phyloP scores from a whole-genome alignment of 352 stramenopile genomes.

The Phytophthora vignae region DNA sequence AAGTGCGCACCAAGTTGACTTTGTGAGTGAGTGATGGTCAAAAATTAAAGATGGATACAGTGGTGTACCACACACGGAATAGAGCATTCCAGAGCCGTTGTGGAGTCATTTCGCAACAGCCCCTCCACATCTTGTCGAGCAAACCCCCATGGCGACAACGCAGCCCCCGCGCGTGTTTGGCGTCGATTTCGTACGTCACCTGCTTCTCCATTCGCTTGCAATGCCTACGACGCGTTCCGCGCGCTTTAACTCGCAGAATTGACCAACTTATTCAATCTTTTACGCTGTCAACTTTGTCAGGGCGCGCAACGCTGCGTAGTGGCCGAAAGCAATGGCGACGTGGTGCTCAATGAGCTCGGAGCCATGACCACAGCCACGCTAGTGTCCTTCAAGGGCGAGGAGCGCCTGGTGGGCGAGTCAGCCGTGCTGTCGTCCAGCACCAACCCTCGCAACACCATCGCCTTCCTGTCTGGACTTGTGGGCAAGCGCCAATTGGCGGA shows the following conservation, averaged over 20 bases:
- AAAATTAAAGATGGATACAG: slow-evolving; percentile 1
- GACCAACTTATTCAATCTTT: slow-evolving; percentile 8
- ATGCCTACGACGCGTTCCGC: slow-evolving; percentile 5
- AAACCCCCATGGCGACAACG: slow-evolving; percentile 37
- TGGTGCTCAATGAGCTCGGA: slow-evolving; percentile 91
- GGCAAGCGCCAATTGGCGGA: slow-evolving; percentile 57
- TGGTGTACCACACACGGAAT: slow-evolving; percentile 23
- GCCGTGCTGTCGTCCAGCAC: slow-evolving; percentile 87
- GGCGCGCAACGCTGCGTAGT: slow-evolving; percentile 84
- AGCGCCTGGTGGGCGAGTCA: slow-evolving; percentile 85
- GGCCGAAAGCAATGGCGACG: slow-evolving; percentile 71
- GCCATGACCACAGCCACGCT: slow-evolving; percentile 88
- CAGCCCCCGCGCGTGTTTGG: slow-evolving; percentile 63
- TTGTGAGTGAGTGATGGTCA: slow-evolving; percentile 37
- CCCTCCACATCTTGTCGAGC: slow-evolving; percentile 23
- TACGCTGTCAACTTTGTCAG: slow-evolving; percentile 33
- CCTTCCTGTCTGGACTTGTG: slow-evolving; percentile 72
- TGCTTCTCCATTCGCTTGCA: neutral
- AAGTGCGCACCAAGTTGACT: slow-evolving; percentile 5
- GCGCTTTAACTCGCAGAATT: slow-evolving; percentile 3
- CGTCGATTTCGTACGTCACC: slow-evolving; percentile 76
- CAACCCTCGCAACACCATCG: slow-evolving; percentile 86
- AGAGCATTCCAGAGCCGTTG: slow-evolving; percentile 29
- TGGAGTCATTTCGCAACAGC: neutral
- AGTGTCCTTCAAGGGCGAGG: slow-evolving; percentile 89